These are phyloP conservation scores for Rossbeevera mucosa DNA, from an alignment of 768 basidiomycete species.

Conservation along the genomic window DNA sequence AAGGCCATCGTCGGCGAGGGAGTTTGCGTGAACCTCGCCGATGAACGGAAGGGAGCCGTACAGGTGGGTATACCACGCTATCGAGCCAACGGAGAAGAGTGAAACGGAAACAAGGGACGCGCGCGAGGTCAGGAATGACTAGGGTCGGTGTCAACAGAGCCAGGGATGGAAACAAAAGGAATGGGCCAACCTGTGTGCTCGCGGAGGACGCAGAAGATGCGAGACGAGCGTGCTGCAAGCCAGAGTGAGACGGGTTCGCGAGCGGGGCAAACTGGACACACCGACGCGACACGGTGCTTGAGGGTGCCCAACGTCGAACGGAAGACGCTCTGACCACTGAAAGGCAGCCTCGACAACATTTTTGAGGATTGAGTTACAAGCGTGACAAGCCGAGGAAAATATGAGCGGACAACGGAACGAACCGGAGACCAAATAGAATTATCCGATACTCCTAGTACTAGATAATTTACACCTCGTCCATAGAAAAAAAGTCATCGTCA, in stretches of 20 bases:
- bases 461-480: constrained; percentile 29
- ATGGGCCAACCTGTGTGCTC: constrained; percentile 55
- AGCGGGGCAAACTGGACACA: constrained; percentile 31
- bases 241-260: constrained; percentile 9
- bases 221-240: constrained; percentile 56
- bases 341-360: constrained; percentile 83
- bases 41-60: constrained; percentile 89
- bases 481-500: no score
- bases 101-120: constrained; percentile 72
- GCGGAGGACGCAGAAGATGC: constrained; percentile 61
- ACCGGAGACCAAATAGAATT: constrained; percentile 38
- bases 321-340: constrained; percentile 51
- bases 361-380: constrained; percentile 43
- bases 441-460: constrained; percentile 11
- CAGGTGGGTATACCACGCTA: constrained; percentile 95
- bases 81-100: constrained; percentile 75
- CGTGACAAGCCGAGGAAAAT: constrained; percentile 43
- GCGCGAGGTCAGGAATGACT: constrained; percentile 70
- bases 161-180: neutral
- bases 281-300: constrained; percentile 46
- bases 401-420: constrained; percentile 38
- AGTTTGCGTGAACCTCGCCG: constrained; percentile 88
- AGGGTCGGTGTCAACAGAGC: constrained; percentile 1
- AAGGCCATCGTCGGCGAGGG: constrained; percentile 89
- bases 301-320: constrained; percentile 39